phyloP scores from a whole-genome alignment of 2,329 filamentous ascomycete species.

The Aureobasidium sp. region DNA sequence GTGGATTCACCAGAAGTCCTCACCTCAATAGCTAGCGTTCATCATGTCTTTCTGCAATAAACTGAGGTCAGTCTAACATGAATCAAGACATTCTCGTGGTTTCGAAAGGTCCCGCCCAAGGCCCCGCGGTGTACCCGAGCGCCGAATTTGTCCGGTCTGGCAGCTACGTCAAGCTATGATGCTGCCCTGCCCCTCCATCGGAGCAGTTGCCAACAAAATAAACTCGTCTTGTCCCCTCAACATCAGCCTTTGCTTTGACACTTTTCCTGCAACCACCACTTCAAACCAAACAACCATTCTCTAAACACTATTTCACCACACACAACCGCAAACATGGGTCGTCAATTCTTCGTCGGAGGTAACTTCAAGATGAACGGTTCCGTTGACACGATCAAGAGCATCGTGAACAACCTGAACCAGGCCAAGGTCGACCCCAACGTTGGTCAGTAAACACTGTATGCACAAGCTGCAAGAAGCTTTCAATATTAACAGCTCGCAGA shows the following conservation, averaged over 20 bases:
- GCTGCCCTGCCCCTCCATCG: slow-evolving; percentile 13
- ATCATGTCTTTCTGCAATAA: too few relatives aligned
- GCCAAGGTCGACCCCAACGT: slow-evolving; percentile 70
- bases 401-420: slow-evolving; percentile 81
- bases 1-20: not conserved
- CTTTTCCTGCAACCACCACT: not conserved
- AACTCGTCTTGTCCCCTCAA: slow-evolving; percentile 9
- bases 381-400: slow-evolving; percentile 78
- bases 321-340: slow-evolving; percentile 29
- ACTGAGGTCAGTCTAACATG: not conserved
- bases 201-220: slow-evolving; percentile 9
- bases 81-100: slow-evolving; percentile 1
- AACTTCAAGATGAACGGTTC: slow-evolving; percentile 99
- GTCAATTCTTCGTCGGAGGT: slow-evolving; percentile 56
- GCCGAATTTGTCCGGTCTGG: not conserved
- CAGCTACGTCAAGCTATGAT: slow-evolving; percentile 14
- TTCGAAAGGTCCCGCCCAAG: not conserved
- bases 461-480: not conserved
- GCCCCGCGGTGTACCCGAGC: not conserved
- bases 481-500: slow-evolving; percentile 47
- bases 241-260: slow-evolving; percentile 2
- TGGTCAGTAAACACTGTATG: slow-evolving; percentile 46
- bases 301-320: not conserved
- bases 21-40: not conserved
- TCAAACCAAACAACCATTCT: not conserved